Base-by-base conservation (phyloP, 2,329 filamentous ascomycete species). In the Cadophora luteo-olivacea region DNA sequence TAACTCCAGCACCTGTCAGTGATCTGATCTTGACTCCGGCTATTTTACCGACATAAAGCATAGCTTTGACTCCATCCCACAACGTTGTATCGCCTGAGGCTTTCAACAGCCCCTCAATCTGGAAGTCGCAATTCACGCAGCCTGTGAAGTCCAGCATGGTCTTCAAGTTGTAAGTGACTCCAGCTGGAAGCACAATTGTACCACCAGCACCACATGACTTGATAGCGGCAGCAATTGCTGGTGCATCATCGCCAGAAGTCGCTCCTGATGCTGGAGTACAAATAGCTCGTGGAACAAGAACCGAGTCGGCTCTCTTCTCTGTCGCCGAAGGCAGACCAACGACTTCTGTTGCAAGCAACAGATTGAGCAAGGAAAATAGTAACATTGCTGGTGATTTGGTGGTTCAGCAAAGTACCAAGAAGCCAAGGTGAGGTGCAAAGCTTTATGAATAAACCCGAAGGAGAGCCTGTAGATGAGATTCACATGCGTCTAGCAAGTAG, bases 81-180 rank as follows among this genome's bases (percentile, higher is more conserved):
- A 45, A 14, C 8, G 8, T 45, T 14, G 38, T 45, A 14, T 45
- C 9, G 16, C 38, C 14, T 11, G 38, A 45, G 7, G 38, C 38
- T 16, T 45, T 45, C 38, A 45, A 11, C 38, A 45, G n/a, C 7
- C 54, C 54, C 24, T 57, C 25, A 5, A 57, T 32, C 25, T 57
- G 54, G n/a, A 57, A 33, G 25, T 57, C 54, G 25, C 54, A 57
- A 8, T 57, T 57, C 25, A 57, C 54, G 11, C 54, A 57, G 8
- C 54, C 24, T 36, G 24, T 57, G 54, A 57, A 57, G 54, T 32
- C 25, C n/a, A 57, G 54, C 54, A 57, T 57, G 54, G 29, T 57
- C 24, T 36, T 32, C 29, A 57, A n/a, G 5, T 22, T 57, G 54
- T 57, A 57, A 9, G 54, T 57, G 9, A 7, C 12, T 32, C 54